These are phyloP conservation scores for Cladophialophora chaetospira DNA, from an alignment of 2,329 filamentous ascomycete species.

Conservation along the genomic window DNA sequence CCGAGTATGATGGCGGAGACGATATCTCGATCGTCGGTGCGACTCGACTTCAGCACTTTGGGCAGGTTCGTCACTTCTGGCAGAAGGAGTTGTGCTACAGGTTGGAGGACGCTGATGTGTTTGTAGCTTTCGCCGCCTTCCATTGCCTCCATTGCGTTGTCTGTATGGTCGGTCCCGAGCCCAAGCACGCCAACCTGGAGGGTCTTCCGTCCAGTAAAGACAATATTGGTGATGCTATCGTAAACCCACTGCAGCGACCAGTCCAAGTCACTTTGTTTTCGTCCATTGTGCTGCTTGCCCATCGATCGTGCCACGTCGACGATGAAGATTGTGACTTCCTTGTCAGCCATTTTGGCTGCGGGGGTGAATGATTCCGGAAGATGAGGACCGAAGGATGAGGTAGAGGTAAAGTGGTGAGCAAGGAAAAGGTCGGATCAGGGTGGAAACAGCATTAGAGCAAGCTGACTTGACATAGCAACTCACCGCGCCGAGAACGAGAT, in stretches of 20 bases:
- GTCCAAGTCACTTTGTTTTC: slow-evolving; percentile 78
- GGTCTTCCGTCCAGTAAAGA: slow-evolving; percentile 73
- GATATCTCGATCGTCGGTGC: slow-evolving; percentile 71
- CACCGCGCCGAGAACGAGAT: no score
- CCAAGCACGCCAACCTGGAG: slow-evolving; percentile 77
- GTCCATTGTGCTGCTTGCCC: slow-evolving; percentile 69
- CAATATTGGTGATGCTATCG: slow-evolving; percentile 82
- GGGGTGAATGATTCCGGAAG: neutral
- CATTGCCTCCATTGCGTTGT: slow-evolving; percentile 70
- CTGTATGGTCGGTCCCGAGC: slow-evolving; percentile 74
- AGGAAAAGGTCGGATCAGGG: no score
- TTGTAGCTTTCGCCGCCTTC: slow-evolving; percentile 70
- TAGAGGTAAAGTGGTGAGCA: no score
- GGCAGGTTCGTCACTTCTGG: slow-evolving; percentile 68
- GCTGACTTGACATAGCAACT: no score
- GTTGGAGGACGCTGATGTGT: slow-evolving; percentile 73
- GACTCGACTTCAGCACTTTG: slow-evolving; percentile 65
- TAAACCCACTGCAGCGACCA: slow-evolving; percentile 91
- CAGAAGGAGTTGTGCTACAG: slow-evolving; percentile 67
- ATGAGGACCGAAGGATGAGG: neutral
- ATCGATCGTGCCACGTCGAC: slow-evolving; percentile 87
- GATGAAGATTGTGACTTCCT: slow-evolving; percentile 91
- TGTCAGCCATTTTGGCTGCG: slow-evolving; percentile 68
- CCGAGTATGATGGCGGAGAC: slow-evolving; percentile 86
- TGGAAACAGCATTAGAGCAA: no score